These are phyloP conservation scores for Fusarium staphyleae DNA, from an alignment of 2,329 filamentous ascomycete genomes.

Conservation along the genomic window DNA sequence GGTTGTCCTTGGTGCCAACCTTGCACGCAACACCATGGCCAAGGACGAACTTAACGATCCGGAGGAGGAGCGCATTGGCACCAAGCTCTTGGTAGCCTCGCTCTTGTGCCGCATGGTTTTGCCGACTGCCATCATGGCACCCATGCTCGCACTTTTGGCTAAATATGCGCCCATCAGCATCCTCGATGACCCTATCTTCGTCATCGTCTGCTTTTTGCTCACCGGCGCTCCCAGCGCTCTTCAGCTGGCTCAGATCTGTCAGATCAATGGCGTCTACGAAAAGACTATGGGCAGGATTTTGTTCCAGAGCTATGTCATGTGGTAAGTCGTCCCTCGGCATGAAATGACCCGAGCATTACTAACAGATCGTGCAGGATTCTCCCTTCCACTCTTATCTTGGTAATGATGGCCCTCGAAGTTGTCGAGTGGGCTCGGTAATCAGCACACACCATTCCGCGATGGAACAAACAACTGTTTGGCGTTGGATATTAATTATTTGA, in stretches of 20 bases:
- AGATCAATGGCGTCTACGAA: conserved; percentile 97
- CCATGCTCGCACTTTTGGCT: conserved; percentile 82
- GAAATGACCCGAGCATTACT: conserved; percentile 32
- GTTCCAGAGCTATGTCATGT: conserved; percentile 89
- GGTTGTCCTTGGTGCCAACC: conserved; percentile 92
- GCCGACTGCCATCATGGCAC: conserved; percentile 90
- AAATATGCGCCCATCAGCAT: conserved; percentile 95
- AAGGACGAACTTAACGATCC: conserved; percentile 68
- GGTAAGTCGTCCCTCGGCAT: conserved; percentile 61
- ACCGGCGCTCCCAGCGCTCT: conserved; percentile 92
- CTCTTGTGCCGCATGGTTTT: conserved; percentile 90
- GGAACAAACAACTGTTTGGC: background rate
- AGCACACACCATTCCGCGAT: background rate
- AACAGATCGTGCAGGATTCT: conserved; percentile 71
- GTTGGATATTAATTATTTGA: background rate
- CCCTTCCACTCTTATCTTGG: conserved; percentile 87
- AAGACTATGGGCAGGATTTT: conserved; percentile 90
- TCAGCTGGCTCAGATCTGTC: conserved; percentile 96
- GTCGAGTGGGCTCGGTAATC: conserved; percentile 77
- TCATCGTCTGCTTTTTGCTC: conserved; percentile 96
- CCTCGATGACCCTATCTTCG: conserved; percentile 95
- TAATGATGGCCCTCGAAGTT: conserved; percentile 90
- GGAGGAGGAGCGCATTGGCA: conserved; percentile 73
- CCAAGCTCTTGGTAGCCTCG: conserved; percentile 83
- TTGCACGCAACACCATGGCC: conserved; percentile 88